Base-by-base conservation (phyloP, 2,329 filamentous ascomycete species). In the Sporothrix curviconia region DNA sequence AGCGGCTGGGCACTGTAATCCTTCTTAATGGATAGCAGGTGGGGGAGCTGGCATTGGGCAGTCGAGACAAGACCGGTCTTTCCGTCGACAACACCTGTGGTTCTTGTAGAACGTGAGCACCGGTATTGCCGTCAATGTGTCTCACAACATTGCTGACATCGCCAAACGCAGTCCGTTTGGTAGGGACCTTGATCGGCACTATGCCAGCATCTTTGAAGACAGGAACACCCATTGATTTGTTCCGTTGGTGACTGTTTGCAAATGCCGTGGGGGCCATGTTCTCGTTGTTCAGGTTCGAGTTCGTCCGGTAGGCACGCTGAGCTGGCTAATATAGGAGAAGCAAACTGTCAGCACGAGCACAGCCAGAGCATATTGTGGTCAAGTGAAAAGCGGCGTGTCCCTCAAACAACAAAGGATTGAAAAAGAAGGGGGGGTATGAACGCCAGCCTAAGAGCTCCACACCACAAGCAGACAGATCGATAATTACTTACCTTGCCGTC, bases 141-240 rank as follows among this genome's bases (percentile, higher is more conserved):
- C 74, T 73, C 40, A 77, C 67, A 46, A 79, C 84, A 67, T 92
- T 92, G 76, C 88, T 94, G 61, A 94, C 81, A 69, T 95, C 91
- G 51, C 83, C 88, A 71, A 95, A 91, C 12, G 84, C 89, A 61
- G 85, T 84, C 64, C 91, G 85, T 75, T 92, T 94, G 56, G 85
- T 78, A 58, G 82, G 78, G 55, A 79, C 78, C 71, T 86, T 89
- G 62, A 85, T 72, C 39, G 76, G 78, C 51, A 76, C 78, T 61
- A 78, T 75, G 60, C 78, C 25, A 54, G 43, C 61, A 59, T 81
- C 66, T 64, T 76, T 77, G 50, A 63, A 64, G 68, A 76, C 65
- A 74, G 89, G 64, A 79, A 80, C 72, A 72, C 86, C 71, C 71
- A 84, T 85, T 8, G 91, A 95, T 73, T 95, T 95, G 74, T 90